These are phyloP conservation scores for Tetrapisispora namnaoensis DNA, from an alignment of 805 yeast species.

Conservation along the genomic window DNA sequence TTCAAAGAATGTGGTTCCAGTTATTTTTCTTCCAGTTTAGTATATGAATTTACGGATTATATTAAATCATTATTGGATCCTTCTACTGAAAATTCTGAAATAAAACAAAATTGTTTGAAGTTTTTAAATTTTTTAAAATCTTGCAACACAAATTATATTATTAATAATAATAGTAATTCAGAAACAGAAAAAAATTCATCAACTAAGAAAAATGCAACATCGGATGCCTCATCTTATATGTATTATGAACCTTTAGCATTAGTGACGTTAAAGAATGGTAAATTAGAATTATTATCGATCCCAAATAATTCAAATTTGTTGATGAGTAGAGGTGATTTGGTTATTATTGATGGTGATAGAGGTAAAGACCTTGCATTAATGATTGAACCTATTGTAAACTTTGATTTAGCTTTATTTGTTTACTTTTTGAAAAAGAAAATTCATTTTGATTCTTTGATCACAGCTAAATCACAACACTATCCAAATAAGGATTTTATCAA, in stretches of 20 bases:
- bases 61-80: constrained; percentile 18
- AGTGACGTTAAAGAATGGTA: constrained; percentile 53
- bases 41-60: constrained; percentile 32
- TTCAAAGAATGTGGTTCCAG: constrained; percentile 38
- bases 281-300: constrained; percentile 58
- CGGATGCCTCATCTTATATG: background rate
- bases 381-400: constrained; percentile 51
- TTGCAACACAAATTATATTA: constrained; percentile 36
- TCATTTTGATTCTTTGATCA: constrained; percentile 36
- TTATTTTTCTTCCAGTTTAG: constrained; percentile 45
- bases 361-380: constrained; percentile 74
- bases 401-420: constrained; percentile 59
- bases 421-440: constrained; percentile 67
- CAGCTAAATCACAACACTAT: constrained; percentile 25
- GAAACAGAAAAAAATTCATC: constrained; percentile 27
- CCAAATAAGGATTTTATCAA: constrained; percentile 21
- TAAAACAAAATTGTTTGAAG: constrained; percentile 11
- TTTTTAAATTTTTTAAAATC: constrained; percentile 34
- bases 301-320: constrained; percentile 54
- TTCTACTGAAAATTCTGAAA: constrained; percentile 5
- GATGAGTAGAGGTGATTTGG: constrained; percentile 52
- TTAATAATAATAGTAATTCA: background rate
- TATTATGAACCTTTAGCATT: constrained; percentile 30
- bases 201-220: background rate
- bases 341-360: constrained; percentile 74